Evolutionary conservation across 495 filamentous ascomycete genomes (phyloP).

Genomic region (Aspergillus olivimuriae): DNA sequence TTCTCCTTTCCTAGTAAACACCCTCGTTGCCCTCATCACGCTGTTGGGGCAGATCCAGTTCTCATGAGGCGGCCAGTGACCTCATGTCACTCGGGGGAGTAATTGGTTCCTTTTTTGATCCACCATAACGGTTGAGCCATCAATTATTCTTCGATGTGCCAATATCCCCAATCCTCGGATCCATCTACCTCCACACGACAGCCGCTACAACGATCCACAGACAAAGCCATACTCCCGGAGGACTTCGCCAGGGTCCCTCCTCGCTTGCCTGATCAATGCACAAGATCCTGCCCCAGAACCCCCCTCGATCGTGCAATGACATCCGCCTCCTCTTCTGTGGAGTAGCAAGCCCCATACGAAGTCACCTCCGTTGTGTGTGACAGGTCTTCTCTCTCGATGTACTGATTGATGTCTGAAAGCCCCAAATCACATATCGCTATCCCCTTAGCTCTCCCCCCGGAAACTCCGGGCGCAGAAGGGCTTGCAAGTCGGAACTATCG

Average conservation of each 20-base stretch:
- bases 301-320: background rate
- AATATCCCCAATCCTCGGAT: background rate
- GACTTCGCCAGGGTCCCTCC: no score
- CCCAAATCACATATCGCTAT: no score
- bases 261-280: conserved; percentile 5
- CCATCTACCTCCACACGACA: background rate
- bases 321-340: conserved; percentile 1
- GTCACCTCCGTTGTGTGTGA: background rate
- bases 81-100: background rate
- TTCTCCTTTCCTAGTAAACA: background rate
- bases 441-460: background rate
- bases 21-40: background rate
- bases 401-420: no score
- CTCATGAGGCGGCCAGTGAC: background rate
- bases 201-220: background rate
- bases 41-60: no score
- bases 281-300: background rate
- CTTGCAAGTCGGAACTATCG: background rate
- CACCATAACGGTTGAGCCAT: background rate
- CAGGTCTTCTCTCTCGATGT: background rate
- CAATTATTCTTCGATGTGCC: background rate
- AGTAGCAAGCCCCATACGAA: conserved; percentile 1
- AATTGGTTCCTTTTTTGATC: background rate
- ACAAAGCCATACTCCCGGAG: background rate
- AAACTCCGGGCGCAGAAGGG: background rate